Percentiles rank a stretch among this genome's conserved stretches.
phyloP scores from a whole-genome alignment of 1,284 basidiomycete species.

The Somion occarium region DNA sequence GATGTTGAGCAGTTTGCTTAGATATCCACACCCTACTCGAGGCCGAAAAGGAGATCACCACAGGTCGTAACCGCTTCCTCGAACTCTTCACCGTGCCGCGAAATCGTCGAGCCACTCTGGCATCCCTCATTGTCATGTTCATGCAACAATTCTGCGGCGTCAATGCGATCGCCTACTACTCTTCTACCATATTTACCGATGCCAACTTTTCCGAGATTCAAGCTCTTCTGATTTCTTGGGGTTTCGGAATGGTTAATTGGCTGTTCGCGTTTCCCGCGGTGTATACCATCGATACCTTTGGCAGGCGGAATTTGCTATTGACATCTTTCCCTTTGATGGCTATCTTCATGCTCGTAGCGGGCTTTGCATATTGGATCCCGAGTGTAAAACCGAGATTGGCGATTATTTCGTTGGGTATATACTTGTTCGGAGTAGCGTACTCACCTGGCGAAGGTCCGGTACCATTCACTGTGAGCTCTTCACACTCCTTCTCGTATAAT shows the following conservation, averaged over 20 bases:
- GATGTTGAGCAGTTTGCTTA: too few species aligned
- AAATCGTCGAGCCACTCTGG: slow-evolving; percentile 70
- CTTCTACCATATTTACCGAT: slow-evolving; percentile 54
- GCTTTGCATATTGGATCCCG: slow-evolving; percentile 49
- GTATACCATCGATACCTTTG: slow-evolving; percentile 58
- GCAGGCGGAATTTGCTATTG: slow-evolving; percentile 63
- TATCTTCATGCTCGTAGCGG: slow-evolving; percentile 57
- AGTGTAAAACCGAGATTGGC: slow-evolving; percentile 38
- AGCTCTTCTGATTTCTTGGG: slow-evolving; percentile 57
- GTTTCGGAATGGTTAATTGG: slow-evolving; percentile 48
- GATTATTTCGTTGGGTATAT: slow-evolving; percentile 56
- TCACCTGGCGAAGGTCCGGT: slow-evolving; percentile 79
- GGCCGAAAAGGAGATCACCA: slow-evolving; percentile 54
- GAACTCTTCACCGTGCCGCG: slow-evolving; percentile 73
- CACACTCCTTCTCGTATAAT: too few species aligned
- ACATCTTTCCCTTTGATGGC: slow-evolving; percentile 69
- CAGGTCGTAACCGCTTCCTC: slow-evolving; percentile 44
- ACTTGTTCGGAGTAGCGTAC: slow-evolving; percentile 61
- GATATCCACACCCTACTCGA: slow-evolving; percentile 65
- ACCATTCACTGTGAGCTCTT: slow-evolving; percentile 71
- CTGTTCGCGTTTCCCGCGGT: slow-evolving; percentile 56
- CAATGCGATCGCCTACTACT: slow-evolving; percentile 66
- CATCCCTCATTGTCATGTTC: slow-evolving; percentile 71
- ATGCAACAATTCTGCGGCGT: slow-evolving; percentile 64
- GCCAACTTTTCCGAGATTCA: slow-evolving; percentile 43